These are phyloP conservation scores for Thraustotheca clavata DNA, from an alignment of 352 stramenopile species.

Conservation along the genomic window DNA sequence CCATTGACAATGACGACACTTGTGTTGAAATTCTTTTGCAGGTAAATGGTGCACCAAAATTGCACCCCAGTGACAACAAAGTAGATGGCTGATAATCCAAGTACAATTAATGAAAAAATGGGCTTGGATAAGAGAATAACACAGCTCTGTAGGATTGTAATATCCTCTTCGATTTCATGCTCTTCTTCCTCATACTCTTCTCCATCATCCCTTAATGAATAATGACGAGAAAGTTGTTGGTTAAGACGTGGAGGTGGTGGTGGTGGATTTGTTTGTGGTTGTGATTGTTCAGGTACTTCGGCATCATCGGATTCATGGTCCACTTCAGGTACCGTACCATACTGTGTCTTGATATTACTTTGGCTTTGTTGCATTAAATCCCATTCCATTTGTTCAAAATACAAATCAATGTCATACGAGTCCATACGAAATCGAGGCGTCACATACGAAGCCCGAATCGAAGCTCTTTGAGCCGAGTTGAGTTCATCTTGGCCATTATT, in stretches of 20 bases:
- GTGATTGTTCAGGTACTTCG: too few species aligned
- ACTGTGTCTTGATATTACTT: background rate
- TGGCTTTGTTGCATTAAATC: background rate
- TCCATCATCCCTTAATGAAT: background rate
- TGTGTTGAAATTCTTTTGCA: slow-evolving; percentile 76
- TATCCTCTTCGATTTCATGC: background rate
- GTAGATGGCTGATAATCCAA: slow-evolving; percentile 70
- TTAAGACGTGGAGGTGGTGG: too few species aligned
- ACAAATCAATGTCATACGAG: slow-evolving; percentile 18
- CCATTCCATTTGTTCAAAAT: slow-evolving; percentile 11
- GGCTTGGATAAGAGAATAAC: slow-evolving; percentile 55
- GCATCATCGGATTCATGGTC: background rate
- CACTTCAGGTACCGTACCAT: background rate
- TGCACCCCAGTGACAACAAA: slow-evolving; percentile 82
- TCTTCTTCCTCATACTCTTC: slow-evolving; percentile 8
- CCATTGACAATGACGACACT: slow-evolving; percentile 79
- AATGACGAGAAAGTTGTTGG: background rate
- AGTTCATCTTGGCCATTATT: slow-evolving; percentile 13
- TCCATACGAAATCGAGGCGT: slow-evolving; percentile 20
- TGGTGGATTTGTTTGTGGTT: too few species aligned
- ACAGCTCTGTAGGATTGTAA: slow-evolving; percentile 24
- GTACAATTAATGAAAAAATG: slow-evolving; percentile 70
- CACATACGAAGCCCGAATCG: slow-evolving; percentile 18
- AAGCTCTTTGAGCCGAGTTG: slow-evolving; percentile 6
- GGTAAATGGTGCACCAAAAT: slow-evolving; percentile 85